Evolutionary conservation across 495 filamentous ascomycete genomes (phyloP).

Genomic region (Cenococcum geophilum): DNA sequence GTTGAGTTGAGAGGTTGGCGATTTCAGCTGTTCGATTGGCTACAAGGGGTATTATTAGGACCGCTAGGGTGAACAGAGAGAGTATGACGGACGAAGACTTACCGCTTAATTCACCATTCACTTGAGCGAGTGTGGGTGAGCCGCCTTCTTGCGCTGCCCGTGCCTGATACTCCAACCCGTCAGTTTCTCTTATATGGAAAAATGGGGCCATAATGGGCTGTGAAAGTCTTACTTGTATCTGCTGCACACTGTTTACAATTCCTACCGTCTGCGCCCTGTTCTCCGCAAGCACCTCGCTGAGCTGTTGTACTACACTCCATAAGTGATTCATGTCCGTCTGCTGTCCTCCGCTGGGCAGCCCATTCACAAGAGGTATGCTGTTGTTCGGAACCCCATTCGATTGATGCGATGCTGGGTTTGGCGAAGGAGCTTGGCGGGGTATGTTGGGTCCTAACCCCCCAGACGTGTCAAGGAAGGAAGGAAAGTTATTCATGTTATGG

Average conservation of each 20-base stretch:
- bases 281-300: slow-evolving; percentile 67
- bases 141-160: slow-evolving; percentile 29
- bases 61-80: neutral
- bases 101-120: slow-evolving; percentile 28
- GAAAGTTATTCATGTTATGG: slow-evolving; percentile 22
- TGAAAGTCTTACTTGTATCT: slow-evolving; percentile 34
- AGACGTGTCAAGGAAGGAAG: slow-evolving; percentile 30
- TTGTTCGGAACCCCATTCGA: slow-evolving; percentile 20
- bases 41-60: slow-evolving; percentile 8
- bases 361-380: slow-evolving; percentile 29
- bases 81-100: neutral
- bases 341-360: slow-evolving; percentile 54
- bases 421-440: slow-evolving; percentile 27
- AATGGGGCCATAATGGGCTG: too few relatives aligned
- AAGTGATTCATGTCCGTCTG: slow-evolving; percentile 84
- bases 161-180: slow-evolving; percentile 38
- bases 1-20: slow-evolving; percentile 47
- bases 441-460: slow-evolving; percentile 11
- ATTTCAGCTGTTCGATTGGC: slow-evolving; percentile 26
- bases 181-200: too few relatives aligned
- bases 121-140: slow-evolving; percentile 23
- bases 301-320: slow-evolving; percentile 73
- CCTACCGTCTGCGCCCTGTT: slow-evolving; percentile 71
- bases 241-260: slow-evolving; percentile 63
- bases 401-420: slow-evolving; percentile 11